Percentiles rank a stretch among this genome's conserved stretches.
Conservation (phyloP, 129 eudicot genomes). For the Centrapalus pauciflorus region DNA sequence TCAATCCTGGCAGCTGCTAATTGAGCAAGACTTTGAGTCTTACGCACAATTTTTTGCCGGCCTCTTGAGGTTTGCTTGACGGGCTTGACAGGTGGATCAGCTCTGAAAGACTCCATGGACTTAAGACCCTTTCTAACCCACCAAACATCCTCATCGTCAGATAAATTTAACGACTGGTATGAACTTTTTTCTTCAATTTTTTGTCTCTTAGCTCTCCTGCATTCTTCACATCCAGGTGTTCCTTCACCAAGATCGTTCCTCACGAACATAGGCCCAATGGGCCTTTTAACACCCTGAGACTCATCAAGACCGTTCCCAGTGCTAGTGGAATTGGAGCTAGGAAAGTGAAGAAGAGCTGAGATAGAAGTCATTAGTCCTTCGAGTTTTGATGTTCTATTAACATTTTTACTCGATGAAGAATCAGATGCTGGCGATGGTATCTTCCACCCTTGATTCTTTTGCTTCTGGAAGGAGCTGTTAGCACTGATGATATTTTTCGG, state of each 20-base stretch:
- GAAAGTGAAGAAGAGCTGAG: constrained; percentile 51
- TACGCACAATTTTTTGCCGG: constrained; percentile 80
- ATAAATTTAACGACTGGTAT: constrained; percentile 32
- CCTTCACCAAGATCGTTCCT: constrained; percentile 51
- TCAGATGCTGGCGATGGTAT: constrained; percentile 23
- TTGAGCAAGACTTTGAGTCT: constrained; percentile 92
- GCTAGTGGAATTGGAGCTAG: constrained; percentile 30
- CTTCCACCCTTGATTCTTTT: constrained; percentile 31
- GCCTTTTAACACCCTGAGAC: constrained; percentile 39
- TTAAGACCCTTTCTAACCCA: constrained; percentile 75
- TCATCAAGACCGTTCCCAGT: constrained; percentile 47
- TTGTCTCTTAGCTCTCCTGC: constrained; percentile 74
- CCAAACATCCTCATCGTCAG: constrained; percentile 84
- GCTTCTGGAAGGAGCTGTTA: constrained; percentile 24
- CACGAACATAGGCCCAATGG: constrained; percentile 22
- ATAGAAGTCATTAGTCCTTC: constrained; percentile 71
- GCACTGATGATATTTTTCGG: constrained; percentile 6
- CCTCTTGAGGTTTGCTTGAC: constrained; percentile 79
- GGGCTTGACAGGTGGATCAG: constrained; percentile 69
- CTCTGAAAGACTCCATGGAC: constrained; percentile 33
- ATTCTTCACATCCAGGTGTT: constrained; percentile 94
- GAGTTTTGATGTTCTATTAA: constrained; percentile 29
- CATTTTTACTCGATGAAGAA: constrained; percentile 16
- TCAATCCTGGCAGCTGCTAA: constrained; percentile 90
- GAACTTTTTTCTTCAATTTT: constrained; percentile 65